phyloP scores from a whole-genome alignment of 441 rosid genomes.

The Breynia disticha region DNA sequence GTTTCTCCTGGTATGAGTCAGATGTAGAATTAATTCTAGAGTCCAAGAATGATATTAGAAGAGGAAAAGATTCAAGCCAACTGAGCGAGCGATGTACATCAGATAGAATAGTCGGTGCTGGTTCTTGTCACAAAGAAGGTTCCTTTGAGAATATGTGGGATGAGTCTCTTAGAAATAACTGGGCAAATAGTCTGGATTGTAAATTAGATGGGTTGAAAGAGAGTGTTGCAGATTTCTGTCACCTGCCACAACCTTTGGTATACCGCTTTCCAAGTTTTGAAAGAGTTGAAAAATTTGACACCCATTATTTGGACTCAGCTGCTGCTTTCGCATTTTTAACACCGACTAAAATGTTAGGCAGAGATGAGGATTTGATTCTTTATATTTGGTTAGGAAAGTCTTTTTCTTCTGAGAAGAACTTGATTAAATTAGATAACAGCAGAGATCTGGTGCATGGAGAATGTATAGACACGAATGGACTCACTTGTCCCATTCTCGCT shows the following conservation, averaged over 20 bases:
- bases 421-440: conserved; percentile 34
- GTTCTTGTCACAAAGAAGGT: conserved; percentile 25
- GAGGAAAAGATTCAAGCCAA: conserved; percentile 23
- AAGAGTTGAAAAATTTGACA: conserved; percentile 32
- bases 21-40: conserved; percentile 47
- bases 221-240: conserved; percentile 19
- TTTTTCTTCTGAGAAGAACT: conserved; percentile 31
- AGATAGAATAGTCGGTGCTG: conserved; percentile 29
- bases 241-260: conserved; percentile 32
- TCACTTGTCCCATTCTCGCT: conserved; percentile 44
- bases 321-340: conserved; percentile 52
- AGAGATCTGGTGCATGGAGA: conserved; percentile 24
- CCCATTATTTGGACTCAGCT: conserved; percentile 44
- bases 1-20: conserved; percentile 31
- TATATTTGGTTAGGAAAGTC: conserved; percentile 86
- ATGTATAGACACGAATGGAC: conserved; percentile 49
- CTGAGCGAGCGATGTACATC: conserved; percentile 25
- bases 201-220: conserved; percentile 15
- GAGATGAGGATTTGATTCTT: conserved; percentile 36
- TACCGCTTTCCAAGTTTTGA: conserved; percentile 71
- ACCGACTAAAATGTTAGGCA: conserved; percentile 31
- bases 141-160: conserved; percentile 21
- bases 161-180: conserved; percentile 21
- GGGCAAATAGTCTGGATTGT: conserved; percentile 5
- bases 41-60: conserved; percentile 31